A percentile compares a stretch with the other conserved stretches of the same genome.
Conservation (phyloP, 2,329 filamentous ascomycete genomes). For the Clarireedia homoeocarpa region DNA sequence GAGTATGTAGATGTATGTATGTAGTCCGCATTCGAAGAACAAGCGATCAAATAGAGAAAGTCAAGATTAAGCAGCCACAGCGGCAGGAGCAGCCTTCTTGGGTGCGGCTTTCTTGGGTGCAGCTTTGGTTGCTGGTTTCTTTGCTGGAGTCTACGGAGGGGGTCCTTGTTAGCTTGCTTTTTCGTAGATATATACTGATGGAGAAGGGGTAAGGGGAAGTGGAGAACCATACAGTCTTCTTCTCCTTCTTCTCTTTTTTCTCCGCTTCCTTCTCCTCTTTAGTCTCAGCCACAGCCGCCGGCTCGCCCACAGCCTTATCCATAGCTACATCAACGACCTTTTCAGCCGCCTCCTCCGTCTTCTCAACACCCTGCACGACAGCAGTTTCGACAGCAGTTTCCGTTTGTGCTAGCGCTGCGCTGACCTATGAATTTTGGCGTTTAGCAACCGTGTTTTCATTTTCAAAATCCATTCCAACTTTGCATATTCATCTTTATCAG, state of each 20-base stretch:
- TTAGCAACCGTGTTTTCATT: not conserved
- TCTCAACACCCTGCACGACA: not conserved
- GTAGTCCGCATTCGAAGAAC: too few species aligned
- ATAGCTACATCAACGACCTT: not conserved
- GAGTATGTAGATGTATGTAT: too few species aligned
- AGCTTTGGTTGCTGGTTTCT: not conserved
- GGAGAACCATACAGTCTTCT: not conserved
- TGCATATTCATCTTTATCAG: not conserved
- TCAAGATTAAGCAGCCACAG: not conserved
- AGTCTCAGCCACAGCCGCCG: not conserved
- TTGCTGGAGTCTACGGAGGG: conserved; percentile 25
- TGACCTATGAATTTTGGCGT: not conserved
- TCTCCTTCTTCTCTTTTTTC: not conserved
- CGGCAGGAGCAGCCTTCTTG: not conserved
- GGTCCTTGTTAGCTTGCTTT: conserved; percentile 8
- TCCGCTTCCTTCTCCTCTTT: not conserved
- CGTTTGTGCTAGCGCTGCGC: not conserved
- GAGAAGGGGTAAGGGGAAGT: not conserved
- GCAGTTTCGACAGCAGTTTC: not conserved
- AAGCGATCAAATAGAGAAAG: too few species aligned
- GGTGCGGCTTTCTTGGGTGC: not conserved
- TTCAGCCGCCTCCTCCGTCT: not conserved
- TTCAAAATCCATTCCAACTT: not conserved
- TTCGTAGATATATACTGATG: not conserved
- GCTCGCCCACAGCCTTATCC: not conserved